Base-by-base conservation (phyloP, 495 filamentous ascomycete genomes). In the Penicillium coprophilum region DNA sequence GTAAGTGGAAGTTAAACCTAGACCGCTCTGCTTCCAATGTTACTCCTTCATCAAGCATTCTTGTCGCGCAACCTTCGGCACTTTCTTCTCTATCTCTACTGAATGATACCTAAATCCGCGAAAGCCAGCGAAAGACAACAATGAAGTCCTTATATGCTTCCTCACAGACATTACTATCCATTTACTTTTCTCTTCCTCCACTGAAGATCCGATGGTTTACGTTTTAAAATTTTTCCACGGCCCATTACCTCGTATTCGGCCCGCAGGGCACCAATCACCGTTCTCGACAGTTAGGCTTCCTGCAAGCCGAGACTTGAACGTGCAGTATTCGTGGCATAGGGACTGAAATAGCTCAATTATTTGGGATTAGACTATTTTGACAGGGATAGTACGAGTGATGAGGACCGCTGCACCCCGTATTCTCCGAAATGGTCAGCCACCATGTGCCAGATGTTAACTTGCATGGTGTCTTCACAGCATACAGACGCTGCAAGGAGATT, bases 211-310 rank as follows among this genome's bases (percentile, higher is more conserved):
- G 21, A 43, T 41, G 19, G 4, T 31, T 13, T 32, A 19, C 10
- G 17, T n/a, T 34, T 24, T 46, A 12, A 32, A 39, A 13, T 45
- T 46, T 54, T 38, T 5, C 0, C 19, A 12, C 2, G 10, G 39
- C 7, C 13, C 41, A 28, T 24, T 20, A 46, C 47, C 40, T 57
- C 55, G 47, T 52, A 46, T 57, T 46, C 55, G 47, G 46, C 46
- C 38, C 36, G 38, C 17, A 24, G 27, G 20, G 28, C 46, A 44
- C 55, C 55, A 57, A 57, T 57, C 55, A 57, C 19, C 17, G n/a
- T 44, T 9, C 32, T 30, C 21, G 13, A 20, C 21, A 10, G 20
- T 3, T 32, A 17, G 15, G 17, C 32, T 21, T 23, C 11, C 11
- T 27, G 7, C 43, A 7, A 31, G 17, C 30, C 15, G 8, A 55